A percentile compares a stretch with the other conserved stretches of the same genome.
Evolutionary conservation across 345 rosid species (phyloP).

Genomic region (Salix viminalis): DNA sequence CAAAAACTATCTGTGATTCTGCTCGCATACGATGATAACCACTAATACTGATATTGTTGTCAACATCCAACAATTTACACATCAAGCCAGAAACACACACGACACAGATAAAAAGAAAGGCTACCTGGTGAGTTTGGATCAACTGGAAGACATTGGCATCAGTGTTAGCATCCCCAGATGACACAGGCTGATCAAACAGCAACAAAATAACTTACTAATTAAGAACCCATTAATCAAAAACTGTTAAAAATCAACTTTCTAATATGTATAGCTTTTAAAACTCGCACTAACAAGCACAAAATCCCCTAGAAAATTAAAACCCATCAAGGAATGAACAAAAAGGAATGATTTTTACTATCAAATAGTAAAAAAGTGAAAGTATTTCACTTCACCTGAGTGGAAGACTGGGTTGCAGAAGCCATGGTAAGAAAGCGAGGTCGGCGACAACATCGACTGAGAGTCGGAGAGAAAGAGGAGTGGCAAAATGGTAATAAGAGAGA

Average conservation of each 20-base stretch:
- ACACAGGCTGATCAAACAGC: constrained; percentile 41
- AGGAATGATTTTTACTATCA: not conserved
- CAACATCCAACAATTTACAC: not conserved
- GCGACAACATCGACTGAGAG: constrained; percentile 1
- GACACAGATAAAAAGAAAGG: not conserved
- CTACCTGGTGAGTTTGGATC: constrained; percentile 81
- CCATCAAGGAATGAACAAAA: not conserved
- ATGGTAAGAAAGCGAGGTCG: constrained; percentile 36
- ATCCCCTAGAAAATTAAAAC: not conserved
- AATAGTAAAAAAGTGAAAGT: not conserved
- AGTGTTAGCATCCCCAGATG: constrained; percentile 46
- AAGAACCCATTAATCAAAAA: not conserved
- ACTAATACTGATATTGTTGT: not conserved
- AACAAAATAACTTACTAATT: not conserved
- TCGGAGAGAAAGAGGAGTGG: constrained; percentile 21
- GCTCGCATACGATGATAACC: not conserved
- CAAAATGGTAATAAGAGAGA: constrained; percentile 24
- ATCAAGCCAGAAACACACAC: not conserved
- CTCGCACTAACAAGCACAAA: too few species aligned
- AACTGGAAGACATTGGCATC: constrained; percentile 56
- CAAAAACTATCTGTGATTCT: not conserved
- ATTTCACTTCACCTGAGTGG: constrained; percentile 40
- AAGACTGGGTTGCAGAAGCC: constrained; percentile 69
- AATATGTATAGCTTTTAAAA: too few species aligned
- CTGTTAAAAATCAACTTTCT: too few species aligned